phyloP scores from a whole-genome alignment of 2,329 filamentous ascomycete genomes.

The Penicillium aurantiogriseum region DNA sequence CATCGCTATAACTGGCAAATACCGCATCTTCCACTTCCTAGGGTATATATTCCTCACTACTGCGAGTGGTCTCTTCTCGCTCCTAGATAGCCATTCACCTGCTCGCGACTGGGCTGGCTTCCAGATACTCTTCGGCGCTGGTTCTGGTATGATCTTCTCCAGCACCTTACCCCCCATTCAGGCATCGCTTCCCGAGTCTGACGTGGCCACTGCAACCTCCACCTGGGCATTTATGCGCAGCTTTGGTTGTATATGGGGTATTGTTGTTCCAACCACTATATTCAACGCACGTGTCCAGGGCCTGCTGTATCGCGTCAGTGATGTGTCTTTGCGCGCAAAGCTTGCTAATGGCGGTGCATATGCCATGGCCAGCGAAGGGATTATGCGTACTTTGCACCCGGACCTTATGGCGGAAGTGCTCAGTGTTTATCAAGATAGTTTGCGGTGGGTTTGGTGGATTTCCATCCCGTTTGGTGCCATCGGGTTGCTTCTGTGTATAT shows the following conservation, averaged over 20 bases:
- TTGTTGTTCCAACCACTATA: conserved; percentile 29
- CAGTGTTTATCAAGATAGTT: conserved; percentile 32
- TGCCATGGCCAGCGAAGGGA: conserved; percentile 13
- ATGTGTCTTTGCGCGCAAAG: conserved; percentile 5
- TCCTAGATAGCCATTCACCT: conserved; percentile 25
- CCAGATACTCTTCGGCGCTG: conserved; percentile 29
- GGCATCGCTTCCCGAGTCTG: conserved; percentile 28
- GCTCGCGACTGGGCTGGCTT: conserved; percentile 31
- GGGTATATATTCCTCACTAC: conserved; percentile 30
- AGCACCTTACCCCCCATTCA: conserved; percentile 30
- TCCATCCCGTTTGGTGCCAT: conserved; percentile 34
- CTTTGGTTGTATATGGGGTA: conserved; percentile 35
- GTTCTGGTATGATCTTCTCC: conserved; percentile 29
- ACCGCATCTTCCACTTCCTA: conserved; percentile 30
- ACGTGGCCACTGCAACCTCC: conserved; percentile 28
- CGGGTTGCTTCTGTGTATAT: conserved; percentile 34
- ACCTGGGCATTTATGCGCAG: conserved; percentile 33
- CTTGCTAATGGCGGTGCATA: conserved; percentile 27
- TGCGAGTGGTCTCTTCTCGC: conserved; percentile 29
- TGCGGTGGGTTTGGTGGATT: conserved; percentile 42
- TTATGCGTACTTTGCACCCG: background rate
- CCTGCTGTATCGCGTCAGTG: conserved; percentile 14
- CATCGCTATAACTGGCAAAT: conserved; percentile 36
- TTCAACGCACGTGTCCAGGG: conserved; percentile 30
- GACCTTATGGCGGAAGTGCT: conserved; percentile 28